phyloP scores from a whole-genome alignment of 78 protist species.

The Creolimax fragrantissima region DNA sequence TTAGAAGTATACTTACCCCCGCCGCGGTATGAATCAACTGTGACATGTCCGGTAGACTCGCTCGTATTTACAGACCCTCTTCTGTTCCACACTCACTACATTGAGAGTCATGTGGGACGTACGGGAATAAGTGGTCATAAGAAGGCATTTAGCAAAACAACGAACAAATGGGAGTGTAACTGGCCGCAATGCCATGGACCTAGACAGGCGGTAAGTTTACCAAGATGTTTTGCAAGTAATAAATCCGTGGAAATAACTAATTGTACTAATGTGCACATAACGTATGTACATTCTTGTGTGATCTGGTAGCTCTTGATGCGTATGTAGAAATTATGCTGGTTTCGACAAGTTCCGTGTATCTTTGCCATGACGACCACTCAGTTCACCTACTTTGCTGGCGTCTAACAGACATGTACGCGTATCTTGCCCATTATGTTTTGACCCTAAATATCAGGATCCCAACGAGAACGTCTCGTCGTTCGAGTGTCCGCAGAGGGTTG shows the following conservation, averaged over 20 bases:
- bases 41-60: background rate
- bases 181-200: background rate
- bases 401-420: background rate
- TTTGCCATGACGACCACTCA: too few species aligned
- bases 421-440: background rate
- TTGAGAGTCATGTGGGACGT: background rate
- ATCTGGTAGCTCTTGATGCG: too few species aligned
- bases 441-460: background rate
- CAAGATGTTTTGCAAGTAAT: background rate
- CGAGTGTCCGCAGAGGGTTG: background rate
- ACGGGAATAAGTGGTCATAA: background rate
- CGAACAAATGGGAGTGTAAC: background rate
- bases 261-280: too few species aligned
- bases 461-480: background rate
- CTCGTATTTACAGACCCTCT: background rate
- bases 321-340: too few species aligned
- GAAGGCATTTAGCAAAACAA: background rate
- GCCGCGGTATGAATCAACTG: background rate
- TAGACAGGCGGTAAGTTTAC: background rate
- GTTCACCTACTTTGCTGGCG: background rate
- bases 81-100: background rate
- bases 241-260: too few species aligned
- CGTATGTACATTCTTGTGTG: too few species aligned
- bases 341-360: too few species aligned
- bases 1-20: background rate